A percentile compares a stretch with the other conserved stretches of the same genome.
phyloP scores from a whole-genome alignment of 495 filamentous ascomycete species.

The Penicillium ucsense region DNA sequence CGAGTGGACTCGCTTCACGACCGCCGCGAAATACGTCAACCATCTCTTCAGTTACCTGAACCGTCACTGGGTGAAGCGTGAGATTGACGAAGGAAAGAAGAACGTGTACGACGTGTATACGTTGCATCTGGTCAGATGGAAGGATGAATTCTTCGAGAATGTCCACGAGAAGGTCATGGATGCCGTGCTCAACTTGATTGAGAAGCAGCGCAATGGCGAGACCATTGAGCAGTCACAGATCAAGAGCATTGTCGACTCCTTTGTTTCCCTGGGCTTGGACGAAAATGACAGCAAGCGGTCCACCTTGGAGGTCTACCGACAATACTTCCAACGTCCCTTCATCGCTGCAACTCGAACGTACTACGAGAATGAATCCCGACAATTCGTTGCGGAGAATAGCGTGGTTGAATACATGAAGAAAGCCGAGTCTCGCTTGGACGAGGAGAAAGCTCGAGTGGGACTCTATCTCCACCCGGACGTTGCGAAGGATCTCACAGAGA shows the following conservation, averaged over 20 bases:
- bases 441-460: conserved; percentile 90
- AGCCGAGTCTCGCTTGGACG: conserved; percentile 79
- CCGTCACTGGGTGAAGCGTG: conserved; percentile 96
- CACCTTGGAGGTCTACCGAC: conserved; percentile 88
- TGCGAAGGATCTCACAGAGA: conserved; percentile 68
- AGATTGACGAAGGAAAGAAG: conserved; percentile 99
- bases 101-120: conserved; percentile 97
- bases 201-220: conserved; percentile 95
- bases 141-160: conserved; percentile 73
- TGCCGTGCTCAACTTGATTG: conserved; percentile 86
- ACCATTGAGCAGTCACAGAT: conserved; percentile 96
- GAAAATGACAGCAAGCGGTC: conserved; percentile 88
- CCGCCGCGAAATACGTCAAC: conserved; percentile 91
- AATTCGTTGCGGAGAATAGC: conserved; percentile 92
- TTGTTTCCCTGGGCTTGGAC: conserved; percentile 90
- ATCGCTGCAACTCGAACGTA: conserved; percentile 73
- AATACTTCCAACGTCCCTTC: conserved; percentile 87
- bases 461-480: conserved; percentile 91
- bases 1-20: conserved; percentile 94
- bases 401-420: conserved; percentile 99
- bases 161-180: conserved; percentile 88
- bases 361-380: conserved; percentile 85
- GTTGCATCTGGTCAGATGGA: conserved; percentile 90
- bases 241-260: conserved; percentile 94
- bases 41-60: conserved; percentile 97